Conservation (phyloP, 352 stramenopile genomes). For the Thalassiosira livingstoniorum region DNA sequence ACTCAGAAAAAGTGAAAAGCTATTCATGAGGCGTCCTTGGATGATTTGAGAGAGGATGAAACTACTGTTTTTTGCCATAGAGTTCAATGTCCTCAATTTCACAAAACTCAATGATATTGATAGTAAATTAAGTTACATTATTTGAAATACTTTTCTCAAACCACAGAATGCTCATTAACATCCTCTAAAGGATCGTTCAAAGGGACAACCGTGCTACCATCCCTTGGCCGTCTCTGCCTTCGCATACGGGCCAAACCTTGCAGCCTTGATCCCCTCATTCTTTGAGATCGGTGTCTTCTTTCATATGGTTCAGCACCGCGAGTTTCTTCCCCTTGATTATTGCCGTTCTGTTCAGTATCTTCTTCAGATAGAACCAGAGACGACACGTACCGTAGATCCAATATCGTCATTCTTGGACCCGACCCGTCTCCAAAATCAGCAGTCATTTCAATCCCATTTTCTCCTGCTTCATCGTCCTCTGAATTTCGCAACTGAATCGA, state of each 20-base stretch:
- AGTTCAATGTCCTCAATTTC: no score
- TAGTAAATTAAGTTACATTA: no score
- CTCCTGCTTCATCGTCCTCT: slow-evolving; percentile 8
- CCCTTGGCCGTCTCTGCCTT: not conserved
- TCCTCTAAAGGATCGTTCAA: slow-evolving; percentile 17
- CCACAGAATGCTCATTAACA: not conserved
- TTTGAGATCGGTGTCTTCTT: slow-evolving; percentile 7
- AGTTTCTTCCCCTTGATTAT: slow-evolving; percentile 11
- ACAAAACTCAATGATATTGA: no score
- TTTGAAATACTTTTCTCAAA: no score
- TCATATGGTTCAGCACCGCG: not conserved
- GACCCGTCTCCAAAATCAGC: slow-evolving; percentile 8
- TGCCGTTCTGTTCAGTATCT: slow-evolving; percentile 15
- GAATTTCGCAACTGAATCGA: not conserved
- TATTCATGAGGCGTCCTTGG: no score
- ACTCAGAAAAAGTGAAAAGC: no score
- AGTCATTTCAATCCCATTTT: slow-evolving; percentile 52
- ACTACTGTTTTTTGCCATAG: no score
- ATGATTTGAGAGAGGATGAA: no score
- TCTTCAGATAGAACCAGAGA: slow-evolving; percentile 43
- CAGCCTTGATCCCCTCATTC: slow-evolving; percentile 12
- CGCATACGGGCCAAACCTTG: slow-evolving; percentile 6
- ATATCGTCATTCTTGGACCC: slow-evolving; percentile 1
- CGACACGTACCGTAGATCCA: slow-evolving; percentile 48
- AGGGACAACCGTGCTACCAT: slow-evolving; percentile 10